Evolutionary conservation across 2,329 filamentous ascomycete genomes (phyloP).

Genomic region (Fusarium sp.): DNA sequence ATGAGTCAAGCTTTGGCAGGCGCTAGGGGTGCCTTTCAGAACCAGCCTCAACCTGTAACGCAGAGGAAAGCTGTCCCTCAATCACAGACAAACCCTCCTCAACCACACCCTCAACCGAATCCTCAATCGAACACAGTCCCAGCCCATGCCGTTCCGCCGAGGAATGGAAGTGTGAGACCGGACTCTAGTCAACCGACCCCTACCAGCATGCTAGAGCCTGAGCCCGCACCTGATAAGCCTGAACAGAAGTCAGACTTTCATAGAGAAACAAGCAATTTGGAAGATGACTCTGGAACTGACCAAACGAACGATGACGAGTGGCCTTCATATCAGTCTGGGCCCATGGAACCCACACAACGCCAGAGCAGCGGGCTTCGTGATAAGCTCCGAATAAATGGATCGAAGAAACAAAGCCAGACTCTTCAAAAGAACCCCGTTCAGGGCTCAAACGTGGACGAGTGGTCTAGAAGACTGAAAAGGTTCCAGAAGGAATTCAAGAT

Average conservation of each 20-base stretch:
- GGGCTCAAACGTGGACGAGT: not conserved
- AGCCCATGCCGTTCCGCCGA: not conserved
- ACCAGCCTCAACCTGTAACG: not conserved
- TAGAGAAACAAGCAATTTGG: not conserved
- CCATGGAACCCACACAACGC: not conserved
- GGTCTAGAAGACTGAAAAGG: not conserved
- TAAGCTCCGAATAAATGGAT: constrained; percentile 4
- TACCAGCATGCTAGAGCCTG: not conserved
- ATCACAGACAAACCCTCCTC: not conserved
- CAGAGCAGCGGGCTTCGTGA: not conserved
- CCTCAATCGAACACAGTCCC: not conserved
- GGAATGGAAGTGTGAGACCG: not conserved
- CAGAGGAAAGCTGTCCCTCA: not conserved
- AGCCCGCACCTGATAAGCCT: not conserved
- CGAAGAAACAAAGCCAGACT: not conserved
- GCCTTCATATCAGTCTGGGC: not conserved
- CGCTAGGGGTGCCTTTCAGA: not conserved
- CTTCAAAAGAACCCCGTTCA: not conserved
- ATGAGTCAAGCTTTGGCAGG: not conserved
- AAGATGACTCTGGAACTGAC: not conserved
- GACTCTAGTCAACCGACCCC: not conserved
- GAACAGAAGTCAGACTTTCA: not conserved
- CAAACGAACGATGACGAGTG: not conserved
- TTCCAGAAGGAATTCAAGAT: constrained; percentile 17
- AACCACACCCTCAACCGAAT: not conserved